phyloP scores from a whole-genome alignment of 805 yeast genomes.

The Yueomyces sinensis region DNA sequence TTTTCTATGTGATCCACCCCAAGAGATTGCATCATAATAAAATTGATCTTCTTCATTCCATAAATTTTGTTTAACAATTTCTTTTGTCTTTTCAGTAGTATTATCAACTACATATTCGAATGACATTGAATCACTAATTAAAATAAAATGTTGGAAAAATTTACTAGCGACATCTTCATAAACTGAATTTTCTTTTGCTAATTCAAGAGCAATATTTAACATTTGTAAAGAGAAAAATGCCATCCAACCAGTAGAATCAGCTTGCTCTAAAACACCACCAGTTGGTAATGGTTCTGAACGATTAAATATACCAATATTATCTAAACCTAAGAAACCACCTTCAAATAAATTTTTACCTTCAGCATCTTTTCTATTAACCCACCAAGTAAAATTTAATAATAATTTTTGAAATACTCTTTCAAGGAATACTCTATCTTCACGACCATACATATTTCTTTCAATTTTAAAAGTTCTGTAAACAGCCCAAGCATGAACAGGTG shows the following conservation, averaged over 20 bases:
- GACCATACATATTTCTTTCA: slow-evolving; percentile 75
- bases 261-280: slow-evolving; percentile 82
- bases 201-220: slow-evolving; percentile 84
- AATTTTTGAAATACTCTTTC: slow-evolving; percentile 90
- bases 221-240: slow-evolving; percentile 82
- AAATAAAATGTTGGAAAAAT: slow-evolving; percentile 82
- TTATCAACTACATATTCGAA: slow-evolving; percentile 28
- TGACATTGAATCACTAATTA: slow-evolving; percentile 91
- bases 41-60: slow-evolving; percentile 88
- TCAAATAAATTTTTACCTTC: slow-evolving; percentile 84
- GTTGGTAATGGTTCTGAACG: slow-evolving; percentile 89
- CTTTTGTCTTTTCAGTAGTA: slow-evolving; percentile 26
- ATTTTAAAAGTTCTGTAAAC: slow-evolving; percentile 76
- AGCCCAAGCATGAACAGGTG: slow-evolving; percentile 97
- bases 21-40: slow-evolving; percentile 80
- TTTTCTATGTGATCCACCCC: slow-evolving; percentile 57
- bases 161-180: slow-evolving; percentile 91
- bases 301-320: slow-evolving; percentile 85
- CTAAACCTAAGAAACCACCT: slow-evolving; percentile 89
- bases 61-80: slow-evolving; percentile 44
- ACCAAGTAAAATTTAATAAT: slow-evolving; percentile 86
- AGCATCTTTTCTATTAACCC: slow-evolving; percentile 86
- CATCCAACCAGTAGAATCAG: slow-evolving; percentile 97
- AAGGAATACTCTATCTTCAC: slow-evolving; percentile 66
- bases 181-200: slow-evolving; percentile 72